Base-by-base conservation (phyloP, 345 rosid genomes). In the Salix koriyanagi region DNA sequence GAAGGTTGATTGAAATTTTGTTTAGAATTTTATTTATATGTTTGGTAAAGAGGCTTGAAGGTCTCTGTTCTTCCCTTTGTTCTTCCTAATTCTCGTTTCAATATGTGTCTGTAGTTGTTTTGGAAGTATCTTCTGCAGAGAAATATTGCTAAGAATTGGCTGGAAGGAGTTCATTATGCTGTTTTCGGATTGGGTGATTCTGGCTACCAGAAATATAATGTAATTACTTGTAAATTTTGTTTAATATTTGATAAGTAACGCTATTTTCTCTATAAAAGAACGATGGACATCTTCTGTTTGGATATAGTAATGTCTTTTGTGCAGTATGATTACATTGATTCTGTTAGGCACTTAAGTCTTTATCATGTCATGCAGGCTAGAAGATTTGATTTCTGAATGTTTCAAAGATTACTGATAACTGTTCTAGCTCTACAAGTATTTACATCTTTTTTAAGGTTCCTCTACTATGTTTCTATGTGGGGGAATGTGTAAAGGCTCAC, bases 121-220 rank as follows among this genome's bases (percentile, higher is more conserved):
- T 95, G 99, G 99, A 91, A 85, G 86, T 93, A 88, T 82, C 91
- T 95, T 76, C 90, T 91, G 77, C 91, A 84, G 81, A 89, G 86
- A 83, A 85, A 87, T 79, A 84, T 93, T 44, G 75, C 87, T 11
- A 86, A 73, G 77, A 77, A 69, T 79, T 93, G 96, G 97, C 84
- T 95, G 76, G 89, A 82, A 76, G 89, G 88, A 71, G 85, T 90
- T 81, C 86, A 37, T 65, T 93, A 87, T 85, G 89, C 98, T 0
- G 98, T 95, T 72, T 95, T 93, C 86, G 99, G 98, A 58, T 79
- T 95, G 75, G 97, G 97, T 67, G 99, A 91, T 83, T 93, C 98
- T 71, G 87, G 99, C 77, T 95, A 91, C 88, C 97, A 91, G 77
- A 91, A 91, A 85, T 91, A 88, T 78, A 95, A 93, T 79, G 97